Evolutionary conservation across 441 rosid genomes (phyloP).

Genomic region (Adansonia rubrostipa): DNA sequence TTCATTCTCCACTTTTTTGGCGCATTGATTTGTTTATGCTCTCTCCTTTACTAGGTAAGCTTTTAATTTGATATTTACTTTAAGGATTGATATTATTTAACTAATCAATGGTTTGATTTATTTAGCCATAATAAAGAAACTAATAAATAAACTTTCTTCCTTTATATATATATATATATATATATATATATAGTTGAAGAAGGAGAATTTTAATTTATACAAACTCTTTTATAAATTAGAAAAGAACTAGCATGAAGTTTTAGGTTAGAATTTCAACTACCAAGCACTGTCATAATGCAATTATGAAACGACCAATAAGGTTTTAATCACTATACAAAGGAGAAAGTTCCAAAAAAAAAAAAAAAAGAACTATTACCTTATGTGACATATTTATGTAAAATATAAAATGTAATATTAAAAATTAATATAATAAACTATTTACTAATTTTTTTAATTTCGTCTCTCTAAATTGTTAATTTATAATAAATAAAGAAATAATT

Average conservation of each 20-base stretch:
- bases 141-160: background rate
- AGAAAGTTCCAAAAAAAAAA: background rate
- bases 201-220: background rate
- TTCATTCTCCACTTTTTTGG: background rate
- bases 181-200: background rate
- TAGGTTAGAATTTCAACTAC: slow-evolving; percentile 9
- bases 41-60: background rate
- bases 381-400: too few relatives aligned
- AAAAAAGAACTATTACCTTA: too few relatives aligned
- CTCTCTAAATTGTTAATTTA: background rate
- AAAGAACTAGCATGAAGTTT: background rate
- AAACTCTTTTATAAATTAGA: background rate
- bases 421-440: too few relatives aligned
- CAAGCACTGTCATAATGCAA: background rate
- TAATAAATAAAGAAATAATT: background rate
- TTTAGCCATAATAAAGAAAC: background rate
- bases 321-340: background rate
- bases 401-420: too few relatives aligned
- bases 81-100: background rate
- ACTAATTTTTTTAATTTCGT: too few relatives aligned
- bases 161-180: background rate
- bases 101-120: background rate
- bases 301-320: background rate
- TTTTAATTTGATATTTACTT: background rate
- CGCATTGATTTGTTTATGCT: too few relatives aligned